phyloP scores from a whole-genome alignment of 768 basidiomycete genomes.

The Pluteus cervinus region DNA sequence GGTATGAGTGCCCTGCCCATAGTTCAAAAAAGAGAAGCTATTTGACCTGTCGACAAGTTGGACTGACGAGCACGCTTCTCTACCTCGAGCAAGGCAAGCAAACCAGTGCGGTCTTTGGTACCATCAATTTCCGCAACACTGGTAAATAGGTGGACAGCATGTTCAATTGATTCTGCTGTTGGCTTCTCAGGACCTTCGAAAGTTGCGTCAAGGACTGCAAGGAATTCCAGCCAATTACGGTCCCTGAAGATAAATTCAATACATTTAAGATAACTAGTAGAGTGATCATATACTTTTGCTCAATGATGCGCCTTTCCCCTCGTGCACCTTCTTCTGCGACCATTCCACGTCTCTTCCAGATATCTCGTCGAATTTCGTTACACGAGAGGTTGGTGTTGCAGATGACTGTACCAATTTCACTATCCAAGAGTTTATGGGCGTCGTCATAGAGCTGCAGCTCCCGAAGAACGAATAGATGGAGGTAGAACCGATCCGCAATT shows the following conservation, averaged over 20 bases:
- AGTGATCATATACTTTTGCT: conserved; percentile 47
- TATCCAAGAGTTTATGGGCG: conserved; percentile 61
- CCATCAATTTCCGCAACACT: conserved; percentile 62
- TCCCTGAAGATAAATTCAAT: conserved; percentile 38
- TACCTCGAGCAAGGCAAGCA: conserved; percentile 70
- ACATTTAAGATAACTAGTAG: neutral
- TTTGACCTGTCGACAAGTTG: conserved; percentile 41
- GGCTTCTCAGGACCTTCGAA: conserved; percentile 41
- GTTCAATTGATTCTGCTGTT: conserved; percentile 36
- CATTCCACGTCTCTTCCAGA: conserved; percentile 54
- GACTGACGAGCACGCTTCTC: conserved; percentile 51
- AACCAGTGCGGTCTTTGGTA: conserved; percentile 64
- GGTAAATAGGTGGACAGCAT: no score
- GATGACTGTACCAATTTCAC: conserved; percentile 60
- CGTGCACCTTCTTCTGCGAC: conserved; percentile 54
- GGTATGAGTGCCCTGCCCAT: conserved; percentile 2
- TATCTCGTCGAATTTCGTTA: conserved; percentile 68
- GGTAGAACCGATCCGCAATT: conserved; percentile 70
- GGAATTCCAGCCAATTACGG: conserved; percentile 83
- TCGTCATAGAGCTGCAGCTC: conserved; percentile 67
- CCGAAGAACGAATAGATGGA: conserved; percentile 66
- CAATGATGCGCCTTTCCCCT: conserved; percentile 52
- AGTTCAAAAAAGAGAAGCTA: neutral
- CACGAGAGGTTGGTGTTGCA: conserved; percentile 68
- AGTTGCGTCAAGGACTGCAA: conserved; percentile 65